These are phyloP conservation scores for Metschnikowia aberdeeniae DNA, from an alignment of 805 yeast species.

Conservation along the genomic window DNA sequence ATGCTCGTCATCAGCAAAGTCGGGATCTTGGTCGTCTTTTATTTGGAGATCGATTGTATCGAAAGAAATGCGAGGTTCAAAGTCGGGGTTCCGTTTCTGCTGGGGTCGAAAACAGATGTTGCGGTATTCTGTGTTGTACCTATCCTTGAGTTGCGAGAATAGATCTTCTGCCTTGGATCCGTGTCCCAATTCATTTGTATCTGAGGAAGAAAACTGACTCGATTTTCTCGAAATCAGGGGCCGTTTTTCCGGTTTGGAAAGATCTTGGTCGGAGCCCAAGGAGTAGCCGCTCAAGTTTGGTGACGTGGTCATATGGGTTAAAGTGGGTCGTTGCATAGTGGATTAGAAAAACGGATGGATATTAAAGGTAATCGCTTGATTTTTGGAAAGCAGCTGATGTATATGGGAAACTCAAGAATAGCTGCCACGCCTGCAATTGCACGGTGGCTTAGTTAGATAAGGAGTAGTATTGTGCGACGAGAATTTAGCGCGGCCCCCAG, in stretches of 20 bases:
- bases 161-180: slow-evolving; percentile 7
- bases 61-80: slow-evolving; percentile 44
- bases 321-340: slow-evolving; percentile 8
- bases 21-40: slow-evolving; percentile 18
- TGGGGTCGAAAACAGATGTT: slow-evolving; percentile 5
- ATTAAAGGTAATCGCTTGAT: background rate
- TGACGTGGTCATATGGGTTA: slow-evolving; percentile 14
- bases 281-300: slow-evolving; percentile 12
- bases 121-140: slow-evolving; percentile 15
- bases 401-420: no score
- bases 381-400: background rate
- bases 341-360: background rate
- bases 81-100: slow-evolving; percentile 9
- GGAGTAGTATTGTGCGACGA: slow-evolving; percentile 2
- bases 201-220: background rate
- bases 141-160: slow-evolving; percentile 8
- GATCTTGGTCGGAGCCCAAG: background rate
- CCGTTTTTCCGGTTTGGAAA: background rate
- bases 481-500: slow-evolving; percentile 3
- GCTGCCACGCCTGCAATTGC: background rate
- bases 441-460: slow-evolving; percentile 2
- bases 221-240: background rate
- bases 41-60: slow-evolving; percentile 47
- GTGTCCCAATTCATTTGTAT: background rate
- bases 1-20: slow-evolving; percentile 18